Evolutionary conservation across 176 grass and related monocot genomes (phyloP), one percentile per base, ranked within the genome.

Genomic region (Carex pumila): DNA sequence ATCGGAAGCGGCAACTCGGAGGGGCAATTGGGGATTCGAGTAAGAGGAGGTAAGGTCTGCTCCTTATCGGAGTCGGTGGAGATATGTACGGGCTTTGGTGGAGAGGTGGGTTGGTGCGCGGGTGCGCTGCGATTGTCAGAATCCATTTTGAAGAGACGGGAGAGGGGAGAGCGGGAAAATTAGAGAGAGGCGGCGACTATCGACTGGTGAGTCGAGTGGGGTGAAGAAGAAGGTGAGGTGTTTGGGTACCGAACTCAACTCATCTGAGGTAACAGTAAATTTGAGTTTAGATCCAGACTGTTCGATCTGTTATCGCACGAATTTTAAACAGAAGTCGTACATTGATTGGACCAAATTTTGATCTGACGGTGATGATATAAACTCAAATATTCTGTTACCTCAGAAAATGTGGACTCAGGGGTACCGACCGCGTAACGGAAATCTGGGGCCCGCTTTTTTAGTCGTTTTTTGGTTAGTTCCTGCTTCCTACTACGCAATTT

Each of bases 341-440:
- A 9, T 45, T 45, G 6, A 45, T 45, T 45, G 6, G 6, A 1
- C 43, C 43, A 0, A 4, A 45, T 45, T 45, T 8, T 45, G 43
- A 45, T 45, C 43, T 7, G 6, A 45, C 43, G 43, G 43, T 45
- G 0, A 0, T 0, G 1, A 9, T 0, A 7, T 45, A 45, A 45
- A 45, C 6, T 45, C 7, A 45, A 45, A 8, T 7, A 7, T 45
- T 45, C 1, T 7, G 43, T 45, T 45, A 45, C 43, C 7, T 7
- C 43, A 45, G 6, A 45, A 7, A 1, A 45, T 45, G 7, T 7
- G 43, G 7, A 45, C 43, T 45, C 43, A 61, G 65, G 41, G 19
- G 63, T 87, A 71, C 86, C 86, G 68, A 87, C 91, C 89, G 88
- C 79, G 89, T 84, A 85, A 79, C 86, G 36, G 91, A 91, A 87